These are phyloP conservation scores for Gaeumannomyces tritici DNA, from an alignment of 2,329 filamentous ascomycete species.

Conservation along the genomic window DNA sequence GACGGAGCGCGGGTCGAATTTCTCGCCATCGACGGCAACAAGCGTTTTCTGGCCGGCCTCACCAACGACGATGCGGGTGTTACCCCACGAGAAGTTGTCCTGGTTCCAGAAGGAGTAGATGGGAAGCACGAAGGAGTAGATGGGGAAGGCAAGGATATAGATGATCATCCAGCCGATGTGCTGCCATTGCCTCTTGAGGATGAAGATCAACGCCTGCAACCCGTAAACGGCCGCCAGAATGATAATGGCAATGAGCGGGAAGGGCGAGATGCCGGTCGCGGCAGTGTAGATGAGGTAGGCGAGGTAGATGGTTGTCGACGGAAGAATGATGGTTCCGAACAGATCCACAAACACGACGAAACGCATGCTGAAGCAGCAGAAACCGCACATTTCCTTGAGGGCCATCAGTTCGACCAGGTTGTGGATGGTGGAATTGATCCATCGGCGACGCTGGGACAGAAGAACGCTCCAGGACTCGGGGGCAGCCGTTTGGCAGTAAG, in stretches of 20 bases:
- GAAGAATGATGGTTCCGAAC: conserved; percentile 83
- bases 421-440: conserved; percentile 99
- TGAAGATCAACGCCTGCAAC: conserved; percentile 92
- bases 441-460: conserved; percentile 93
- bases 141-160: conserved; percentile 88
- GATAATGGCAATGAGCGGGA: conserved; percentile 78
- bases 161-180: conserved; percentile 99
- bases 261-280: conserved; percentile 57
- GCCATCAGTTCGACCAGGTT: conserved; percentile 87
- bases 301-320: conserved; percentile 79
- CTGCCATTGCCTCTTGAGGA: conserved; percentile 95
- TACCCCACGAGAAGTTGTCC: conserved; percentile 98
- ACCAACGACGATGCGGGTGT: conserved; percentile 92
- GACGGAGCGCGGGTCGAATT: conserved; percentile 85
- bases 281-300: conserved; percentile 79
- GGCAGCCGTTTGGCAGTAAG: conserved; percentile 86
- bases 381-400: conserved; percentile 90
- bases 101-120: conserved; percentile 99
- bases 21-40: conserved; percentile 76
- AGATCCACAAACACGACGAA: conserved; percentile 95
- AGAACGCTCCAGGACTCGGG: conserved; percentile 91
- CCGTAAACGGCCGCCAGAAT: conserved; percentile 91
- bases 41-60: conserved; percentile 87
- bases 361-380: conserved; percentile 98
- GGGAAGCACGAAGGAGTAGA: conserved; percentile 84